Base-by-base conservation (phyloP, 345 rosid species). In the Kernera saxatilis region DNA sequence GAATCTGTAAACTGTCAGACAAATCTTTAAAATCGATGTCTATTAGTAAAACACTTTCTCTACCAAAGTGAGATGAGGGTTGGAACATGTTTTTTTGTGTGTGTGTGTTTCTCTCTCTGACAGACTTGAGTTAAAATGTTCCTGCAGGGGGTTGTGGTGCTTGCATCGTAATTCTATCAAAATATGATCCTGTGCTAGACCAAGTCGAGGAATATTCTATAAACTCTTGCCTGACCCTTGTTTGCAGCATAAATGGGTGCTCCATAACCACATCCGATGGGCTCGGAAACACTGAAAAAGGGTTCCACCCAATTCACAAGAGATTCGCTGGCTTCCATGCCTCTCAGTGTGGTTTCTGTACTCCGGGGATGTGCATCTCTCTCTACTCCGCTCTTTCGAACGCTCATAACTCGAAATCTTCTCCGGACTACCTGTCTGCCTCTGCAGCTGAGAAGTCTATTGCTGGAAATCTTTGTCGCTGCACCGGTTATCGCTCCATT, bases 121-220 rank as follows among this genome's bases (percentile, higher is more conserved):
- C 14, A n/a, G n/a, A n/a, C n/a, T n/a, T 37, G 19, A 0, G 52
- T 22, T 49, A 15, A 8, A 2, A 30, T 29, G 69, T 9, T 27
- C 8, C 59, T 81, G 75, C 82, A 93, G 97, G 98, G 60, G 97
- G 96, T 17, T 93, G 98, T 64, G 98, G 98, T 22, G 94, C 98
- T 72, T 89, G 98, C 50, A 66, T 86, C 50, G 98, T 87, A 30
- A 44, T 93, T 11, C 64, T 89, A 45, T 86, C 98, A 17, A 89
- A 79, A 76, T 91, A 87, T 29, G 84, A 85, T 70, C 79, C 84
- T 1, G 71, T 65, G 60, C 69, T 44, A 19, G 89, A 84, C 70
- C 64, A 64, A 71, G 91, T 89, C 27, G 88, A 91, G 60, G 87
- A 86, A 55, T 80, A 67, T 45, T 80, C 90, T 5, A 67, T 82